Conservation (phyloP, 768 basidiomycete species). For the Neoboletus subvelutipes region DNA sequence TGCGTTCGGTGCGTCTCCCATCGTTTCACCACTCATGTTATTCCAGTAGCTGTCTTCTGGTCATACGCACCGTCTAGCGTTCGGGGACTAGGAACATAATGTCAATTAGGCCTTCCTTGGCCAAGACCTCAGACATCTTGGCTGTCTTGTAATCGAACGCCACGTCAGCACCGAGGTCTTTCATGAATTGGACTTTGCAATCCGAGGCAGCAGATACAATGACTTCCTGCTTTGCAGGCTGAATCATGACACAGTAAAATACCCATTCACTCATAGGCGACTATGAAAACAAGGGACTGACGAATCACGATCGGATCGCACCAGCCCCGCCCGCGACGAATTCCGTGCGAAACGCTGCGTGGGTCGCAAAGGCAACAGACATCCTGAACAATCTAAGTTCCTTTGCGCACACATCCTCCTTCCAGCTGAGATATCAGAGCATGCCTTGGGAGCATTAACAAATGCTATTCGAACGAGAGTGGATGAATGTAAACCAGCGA, state of each 20-base stretch:
- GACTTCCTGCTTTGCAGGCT: constrained; percentile 51
- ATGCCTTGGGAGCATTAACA: constrained; percentile 12
- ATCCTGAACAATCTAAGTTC: constrained; percentile 25
- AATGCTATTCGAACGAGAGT: constrained; percentile 9
- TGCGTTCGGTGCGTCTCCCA: constrained; percentile 48
- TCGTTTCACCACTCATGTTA: constrained; percentile 47
- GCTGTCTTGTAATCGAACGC: constrained; percentile 71
- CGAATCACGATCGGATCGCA: constrained; percentile 62
- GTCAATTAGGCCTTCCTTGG: constrained; percentile 53
- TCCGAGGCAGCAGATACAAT: constrained; percentile 68
- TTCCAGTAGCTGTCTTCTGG: neutral
- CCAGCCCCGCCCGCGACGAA: constrained; percentile 45
- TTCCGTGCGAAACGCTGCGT: constrained; percentile 30
- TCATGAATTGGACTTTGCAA: constrained; percentile 62
- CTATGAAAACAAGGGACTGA: constrained; percentile 12
- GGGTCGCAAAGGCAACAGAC: neutral
- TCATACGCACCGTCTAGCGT: neutral
- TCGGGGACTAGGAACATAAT: constrained; percentile 28
- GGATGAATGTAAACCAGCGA: constrained; percentile 18
- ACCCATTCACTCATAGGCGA: neutral
- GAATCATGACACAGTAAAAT: constrained; percentile 40
- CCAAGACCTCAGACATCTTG: constrained; percentile 47
- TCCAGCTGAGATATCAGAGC: constrained; percentile 30
- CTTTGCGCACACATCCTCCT: constrained; percentile 38
- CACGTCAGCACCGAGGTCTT: constrained; percentile 58